Evolutionary conservation across 768 basidiomycete species (phyloP).

Genomic region (Calocybe gangraenosa): DNA sequence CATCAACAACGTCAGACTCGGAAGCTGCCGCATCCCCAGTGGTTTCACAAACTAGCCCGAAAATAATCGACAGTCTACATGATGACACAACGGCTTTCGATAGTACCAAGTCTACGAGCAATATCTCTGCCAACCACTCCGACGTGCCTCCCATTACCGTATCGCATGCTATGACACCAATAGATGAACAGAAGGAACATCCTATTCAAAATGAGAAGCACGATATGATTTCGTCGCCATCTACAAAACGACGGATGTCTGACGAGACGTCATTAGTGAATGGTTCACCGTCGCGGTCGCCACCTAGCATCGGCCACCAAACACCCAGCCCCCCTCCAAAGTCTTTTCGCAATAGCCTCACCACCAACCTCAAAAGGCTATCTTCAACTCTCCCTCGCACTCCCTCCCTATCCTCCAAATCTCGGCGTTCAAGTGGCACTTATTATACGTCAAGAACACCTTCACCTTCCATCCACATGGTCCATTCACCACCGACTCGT

Average conservation of each 20-base stretch:
- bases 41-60: conserved; percentile 4
- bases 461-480: conserved; percentile 24
- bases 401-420: conserved; percentile 53
- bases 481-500: conserved; percentile 15
- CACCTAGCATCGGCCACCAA: conserved; percentile 17
- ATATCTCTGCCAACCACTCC: conserved; percentile 12
- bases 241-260: conserved; percentile 15
- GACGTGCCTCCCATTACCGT: conserved; percentile 32
- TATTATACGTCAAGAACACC: conserved; percentile 33
- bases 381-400: conserved; percentile 59
- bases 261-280: conserved; percentile 11
- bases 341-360: conserved; percentile 43
- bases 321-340: conserved; percentile 48
- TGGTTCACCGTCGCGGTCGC: conserved; percentile 16
- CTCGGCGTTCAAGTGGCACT: conserved; percentile 25
- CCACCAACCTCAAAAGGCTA: conserved; percentile 42
- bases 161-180: conserved; percentile 24
- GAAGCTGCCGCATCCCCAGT: conserved; percentile 9
- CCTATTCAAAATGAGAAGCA: conserved; percentile 6
- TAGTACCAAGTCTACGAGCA: conserved; percentile 3
- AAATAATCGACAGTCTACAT: conserved; percentile 4
- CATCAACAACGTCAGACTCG: conserved; percentile 10
- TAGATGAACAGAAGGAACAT: conserved; percentile 12
- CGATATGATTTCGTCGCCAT: conserved; percentile 10
- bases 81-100: conserved; percentile 1